Evolutionary conservation across 495 filamentous ascomycete genomes (phyloP), one percentile per base, ranked within the genome.

Genomic region (Penicillium parvum): DNA sequence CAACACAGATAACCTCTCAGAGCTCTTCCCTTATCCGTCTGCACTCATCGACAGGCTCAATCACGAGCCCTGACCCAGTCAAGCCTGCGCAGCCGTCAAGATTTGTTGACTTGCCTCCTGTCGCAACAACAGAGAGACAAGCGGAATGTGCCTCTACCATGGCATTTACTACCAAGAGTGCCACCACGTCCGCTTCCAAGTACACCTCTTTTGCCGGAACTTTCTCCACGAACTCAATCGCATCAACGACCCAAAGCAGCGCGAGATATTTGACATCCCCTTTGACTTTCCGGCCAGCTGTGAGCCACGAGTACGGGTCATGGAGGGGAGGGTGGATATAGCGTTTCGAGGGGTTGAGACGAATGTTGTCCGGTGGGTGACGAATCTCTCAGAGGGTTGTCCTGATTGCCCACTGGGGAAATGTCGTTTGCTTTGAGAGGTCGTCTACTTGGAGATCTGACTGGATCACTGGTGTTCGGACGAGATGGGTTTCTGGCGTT

Each of bases 321-420:
- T 15, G 4, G 37, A 15, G 8, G 18, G 12, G 3, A 23, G 22
- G 11, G 28, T 30, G 12, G 28, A 19, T 4, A 0, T 18, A 7
- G 7, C 11, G 18, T 8, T 18, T 14, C 0, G 21, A n/a, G 37
- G 21, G 14, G 20, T 12, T 19, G 59, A 76, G 33, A 72, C 70
- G 20, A 81, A 94, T 33, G 68, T 76, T 16, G 71, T 90, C 2
- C 65, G 60, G 2, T 43, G 44, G 36, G 18, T 25, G 15, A 18
- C 29, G 16, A 16, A 45, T 28, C 3, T 47, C 9, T 26, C 30
- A 10, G 43, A 41, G 22, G 6, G 3, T 0, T 52, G 48, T 15
- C 42, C 48, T 15, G 10, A 28, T 34, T 57, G 36, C 23, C 12
- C 2, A n/a, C n/a, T n/a, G 18, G 26, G n/a, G 14, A 26, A 38